Percentiles rank a stretch among this genome's conserved stretches.
Conservation (phyloP, 805 yeast species). For the Candida odintsovae region DNA sequence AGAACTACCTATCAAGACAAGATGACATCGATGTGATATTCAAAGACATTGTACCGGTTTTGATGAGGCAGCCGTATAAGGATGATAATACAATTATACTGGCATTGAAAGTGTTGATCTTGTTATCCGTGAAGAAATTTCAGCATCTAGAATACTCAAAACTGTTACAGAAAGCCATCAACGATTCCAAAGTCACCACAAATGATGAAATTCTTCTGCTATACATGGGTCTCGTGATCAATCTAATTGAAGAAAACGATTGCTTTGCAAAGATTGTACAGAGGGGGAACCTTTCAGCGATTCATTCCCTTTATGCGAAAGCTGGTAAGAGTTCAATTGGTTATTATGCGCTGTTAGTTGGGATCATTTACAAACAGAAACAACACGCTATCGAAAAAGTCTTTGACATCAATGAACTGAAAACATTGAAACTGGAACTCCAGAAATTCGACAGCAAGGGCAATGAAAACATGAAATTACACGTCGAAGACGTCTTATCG, state of each 20-base stretch:
- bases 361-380: constrained; percentile 7
- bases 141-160: not conserved
- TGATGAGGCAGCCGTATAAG: not conserved
- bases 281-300: not conserved
- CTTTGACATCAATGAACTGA: constrained; percentile 16
- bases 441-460: constrained; percentile 14
- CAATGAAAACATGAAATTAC: constrained; percentile 7
- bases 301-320: constrained; percentile 9
- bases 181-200: not conserved
- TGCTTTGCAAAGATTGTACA: constrained; percentile 1
- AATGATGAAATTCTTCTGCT: constrained; percentile 14
- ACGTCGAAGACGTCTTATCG: constrained; percentile 11
- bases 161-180: not conserved
- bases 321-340: constrained; percentile 4
- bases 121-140: constrained; percentile 10
- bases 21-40: not conserved
- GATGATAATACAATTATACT: constrained; percentile 2
- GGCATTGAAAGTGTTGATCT: constrained; percentile 15
- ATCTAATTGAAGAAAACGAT: constrained; percentile 11
- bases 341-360: constrained; percentile 17
- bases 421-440: constrained; percentile 8
- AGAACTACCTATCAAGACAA: constrained; percentile 3
- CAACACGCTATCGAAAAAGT: not conserved
- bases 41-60: not conserved
- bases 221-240: constrained; percentile 18